A percentile compares a stretch with the other conserved stretches of the same genome.
phyloP scores from a whole-genome alignment of 305 asterid species.

The Caryopteris hybrid region DNA sequence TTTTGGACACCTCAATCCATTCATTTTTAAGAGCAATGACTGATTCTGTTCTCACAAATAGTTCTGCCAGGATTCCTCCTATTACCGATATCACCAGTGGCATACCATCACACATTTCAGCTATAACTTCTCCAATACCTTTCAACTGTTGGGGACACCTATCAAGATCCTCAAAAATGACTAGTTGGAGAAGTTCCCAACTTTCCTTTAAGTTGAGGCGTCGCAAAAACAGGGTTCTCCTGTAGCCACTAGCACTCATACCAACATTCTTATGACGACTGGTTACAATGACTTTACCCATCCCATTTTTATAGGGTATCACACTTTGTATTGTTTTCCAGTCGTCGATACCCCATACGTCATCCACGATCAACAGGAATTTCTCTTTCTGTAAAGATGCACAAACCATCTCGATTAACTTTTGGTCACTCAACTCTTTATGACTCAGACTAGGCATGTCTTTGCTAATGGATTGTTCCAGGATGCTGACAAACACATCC shows the following conservation, averaged over 20 bases:
- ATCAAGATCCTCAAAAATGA: neutral
- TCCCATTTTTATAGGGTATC: conserved; percentile 8
- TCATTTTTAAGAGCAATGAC: neutral
- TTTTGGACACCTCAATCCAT: conserved; percentile 7
- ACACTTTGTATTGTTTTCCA: neutral
- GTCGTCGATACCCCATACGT: conserved; percentile 5
- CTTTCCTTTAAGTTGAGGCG: conserved; percentile 11
- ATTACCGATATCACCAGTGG: conserved; percentile 25
- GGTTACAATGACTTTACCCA: conserved; percentile 19
- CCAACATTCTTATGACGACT: too few relatives aligned
- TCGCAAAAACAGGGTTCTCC: too few relatives aligned
- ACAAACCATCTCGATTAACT: neutral
- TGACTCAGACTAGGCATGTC: too few relatives aligned
- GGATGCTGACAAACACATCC: too few relatives aligned
- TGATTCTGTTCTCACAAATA: neutral
- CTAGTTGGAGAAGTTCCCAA: conserved; percentile 23
- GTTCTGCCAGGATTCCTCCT: conserved; percentile 18
- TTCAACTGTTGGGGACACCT: neutral
- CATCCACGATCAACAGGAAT: conserved; percentile 25
- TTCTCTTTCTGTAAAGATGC: neutral
- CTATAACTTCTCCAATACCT: neutral
- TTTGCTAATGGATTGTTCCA: too few relatives aligned
- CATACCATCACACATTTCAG: conserved; percentile 21
- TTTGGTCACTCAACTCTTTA: too few relatives aligned
- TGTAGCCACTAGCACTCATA: conserved; percentile 8